phyloP scores from a whole-genome alignment of 2,329 filamentous ascomycete species.

The Ophiocordyceps camponoti-saundersi region DNA sequence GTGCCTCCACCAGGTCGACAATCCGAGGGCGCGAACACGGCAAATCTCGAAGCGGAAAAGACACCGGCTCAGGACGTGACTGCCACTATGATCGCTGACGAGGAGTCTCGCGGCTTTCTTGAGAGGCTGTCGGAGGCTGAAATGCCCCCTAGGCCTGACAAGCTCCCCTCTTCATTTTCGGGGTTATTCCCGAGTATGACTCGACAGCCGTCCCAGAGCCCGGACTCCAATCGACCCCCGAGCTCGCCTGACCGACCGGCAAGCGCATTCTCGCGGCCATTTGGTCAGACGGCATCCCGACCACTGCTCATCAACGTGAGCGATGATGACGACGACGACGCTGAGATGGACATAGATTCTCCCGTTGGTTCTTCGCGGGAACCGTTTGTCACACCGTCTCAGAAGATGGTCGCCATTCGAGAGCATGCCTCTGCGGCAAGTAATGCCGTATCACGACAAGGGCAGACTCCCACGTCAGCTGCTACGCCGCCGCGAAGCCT shows the following conservation, averaged over 20 bases:
- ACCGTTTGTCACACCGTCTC: constrained; percentile 13
- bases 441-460: constrained; percentile 18
- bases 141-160: neutral
- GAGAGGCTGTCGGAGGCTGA: neutral
- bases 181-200: constrained; percentile 18
- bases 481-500: constrained; percentile 19
- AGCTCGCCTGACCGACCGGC: constrained; percentile 46
- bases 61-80: neutral
- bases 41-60: constrained; percentile 2
- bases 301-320: constrained; percentile 73
- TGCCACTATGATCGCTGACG: neutral
- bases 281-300: constrained; percentile 41
- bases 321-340: constrained; percentile 49
- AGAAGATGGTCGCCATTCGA: constrained; percentile 20
- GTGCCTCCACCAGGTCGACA: constrained; percentile 10
- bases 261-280: constrained; percentile 37
- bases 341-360: constrained; percentile 51
- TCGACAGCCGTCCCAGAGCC: constrained; percentile 7
- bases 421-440: constrained; percentile 28
- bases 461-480: constrained; percentile 20
- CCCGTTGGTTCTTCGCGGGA: constrained; percentile 24
- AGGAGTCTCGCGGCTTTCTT: neutral
- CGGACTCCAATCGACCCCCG: constrained; percentile 29
- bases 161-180: constrained; percentile 13
- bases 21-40: neutral